Conservation (phyloP, 169 alveolate genomes). For the Blepharisma undulans region DNA sequence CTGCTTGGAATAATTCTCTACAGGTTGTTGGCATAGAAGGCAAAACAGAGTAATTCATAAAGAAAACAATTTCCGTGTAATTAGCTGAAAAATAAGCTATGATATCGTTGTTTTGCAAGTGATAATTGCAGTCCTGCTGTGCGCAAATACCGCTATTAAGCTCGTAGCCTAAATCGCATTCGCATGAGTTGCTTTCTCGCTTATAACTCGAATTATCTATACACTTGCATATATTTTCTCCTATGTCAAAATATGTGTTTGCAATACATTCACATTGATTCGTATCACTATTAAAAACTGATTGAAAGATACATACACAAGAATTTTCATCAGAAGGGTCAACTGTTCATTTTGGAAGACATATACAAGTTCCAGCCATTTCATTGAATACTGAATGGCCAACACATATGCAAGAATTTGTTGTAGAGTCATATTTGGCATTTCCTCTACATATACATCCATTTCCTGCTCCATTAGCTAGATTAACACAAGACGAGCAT, state of each 20-base stretch:
- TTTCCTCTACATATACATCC: neutral
- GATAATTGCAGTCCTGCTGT: slow-evolving; percentile 2
- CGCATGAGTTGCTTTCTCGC: neutral
- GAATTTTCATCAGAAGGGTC: too few species aligned
- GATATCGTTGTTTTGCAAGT: neutral
- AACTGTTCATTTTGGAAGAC: too few species aligned
- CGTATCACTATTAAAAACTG: too few species aligned
- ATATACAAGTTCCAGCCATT: too few species aligned
- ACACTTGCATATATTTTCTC: too few species aligned
- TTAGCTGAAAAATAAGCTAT: slow-evolving; percentile 2
- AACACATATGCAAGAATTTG: too few species aligned
- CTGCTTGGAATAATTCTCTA: neutral
- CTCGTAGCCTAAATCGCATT: neutral
- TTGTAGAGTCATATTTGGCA: too few species aligned
- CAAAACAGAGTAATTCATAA: neutral
- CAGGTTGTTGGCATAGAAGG: neutral
- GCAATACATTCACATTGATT: too few species aligned
- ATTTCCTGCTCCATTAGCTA: slow-evolving; percentile 1
- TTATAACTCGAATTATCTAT: neutral
- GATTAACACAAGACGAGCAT: neutral
- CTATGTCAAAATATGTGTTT: too few species aligned
- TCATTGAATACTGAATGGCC: too few species aligned
- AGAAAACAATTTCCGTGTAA: neutral
- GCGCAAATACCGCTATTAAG: neutral
- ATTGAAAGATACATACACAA: too few species aligned